These are phyloP conservation scores for Pilobolus umbonatus DNA, from an alignment of 192 early-diverging fungal species.

Conservation along the genomic window DNA sequence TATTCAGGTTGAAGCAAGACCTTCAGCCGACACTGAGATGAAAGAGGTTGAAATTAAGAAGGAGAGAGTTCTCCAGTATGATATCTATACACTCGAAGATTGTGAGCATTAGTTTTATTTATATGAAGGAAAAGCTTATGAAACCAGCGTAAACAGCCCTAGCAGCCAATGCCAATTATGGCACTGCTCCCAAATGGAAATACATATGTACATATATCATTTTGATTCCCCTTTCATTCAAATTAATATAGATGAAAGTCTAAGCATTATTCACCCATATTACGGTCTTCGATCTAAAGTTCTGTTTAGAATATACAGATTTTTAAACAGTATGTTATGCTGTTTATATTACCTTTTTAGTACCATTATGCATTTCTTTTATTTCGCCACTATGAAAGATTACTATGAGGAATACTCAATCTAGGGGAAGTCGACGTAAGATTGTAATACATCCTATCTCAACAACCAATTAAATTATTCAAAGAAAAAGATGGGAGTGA, in stretches of 20 bases:
- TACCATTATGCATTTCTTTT: background rate
- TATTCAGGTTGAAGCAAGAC: slow-evolving; percentile 5
- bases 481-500: too few species aligned
- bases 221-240: background rate
- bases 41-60: slow-evolving; percentile 10
- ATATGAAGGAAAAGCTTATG: slow-evolving; percentile 16
- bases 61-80: slow-evolving; percentile 7
- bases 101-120: slow-evolving; percentile 14
- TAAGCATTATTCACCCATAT: background rate
- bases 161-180: slow-evolving; percentile 12
- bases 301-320: background rate
- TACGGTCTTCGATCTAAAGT: background rate
- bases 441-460: too few species aligned
- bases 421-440: too few species aligned
- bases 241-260: background rate
- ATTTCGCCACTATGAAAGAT: too few species aligned
- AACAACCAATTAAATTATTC: too few species aligned
- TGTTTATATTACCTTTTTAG: background rate
- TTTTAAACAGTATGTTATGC: background rate
- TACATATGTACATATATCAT: slow-evolving; percentile 3
- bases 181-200: slow-evolving; percentile 7
- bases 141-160: slow-evolving; percentile 8
- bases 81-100: slow-evolving; percentile 11
- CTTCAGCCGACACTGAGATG: slow-evolving; percentile 9
- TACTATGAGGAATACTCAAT: too few species aligned